Evolutionary conservation across 108 stramenopile species (phyloP).

Genomic region (Fistulifera pelliculosa): DNA sequence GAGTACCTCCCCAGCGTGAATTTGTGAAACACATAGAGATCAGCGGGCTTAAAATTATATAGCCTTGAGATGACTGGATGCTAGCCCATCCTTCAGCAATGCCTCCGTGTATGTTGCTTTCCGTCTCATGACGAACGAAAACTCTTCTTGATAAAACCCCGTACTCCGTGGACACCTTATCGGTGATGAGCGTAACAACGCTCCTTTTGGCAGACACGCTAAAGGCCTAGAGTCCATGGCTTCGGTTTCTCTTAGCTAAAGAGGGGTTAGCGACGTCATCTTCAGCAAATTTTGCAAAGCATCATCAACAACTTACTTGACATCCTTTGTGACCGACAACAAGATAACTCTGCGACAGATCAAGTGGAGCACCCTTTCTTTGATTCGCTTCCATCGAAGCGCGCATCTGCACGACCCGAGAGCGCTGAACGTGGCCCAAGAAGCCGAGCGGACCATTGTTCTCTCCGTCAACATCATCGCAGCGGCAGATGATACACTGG

Average conservation of each 20-base stretch:
- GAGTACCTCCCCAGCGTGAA: slow-evolving; percentile 75
- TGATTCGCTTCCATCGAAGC: slow-evolving; percentile 29
- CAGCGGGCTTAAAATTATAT: slow-evolving; percentile 76
- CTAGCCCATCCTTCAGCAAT: slow-evolving; percentile 77
- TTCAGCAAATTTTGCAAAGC: neutral
- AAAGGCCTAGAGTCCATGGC: slow-evolving; percentile 79
- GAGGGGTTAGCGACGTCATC: neutral
- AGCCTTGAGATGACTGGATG: slow-evolving; percentile 77
- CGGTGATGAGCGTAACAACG: slow-evolving; percentile 61
- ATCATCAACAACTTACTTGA: slow-evolving; percentile 34
- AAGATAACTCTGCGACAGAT: slow-evolving; percentile 43
- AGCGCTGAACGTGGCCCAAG: slow-evolving; percentile 84
- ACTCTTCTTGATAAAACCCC: slow-evolving; percentile 75
- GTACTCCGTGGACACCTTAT: slow-evolving; percentile 54
- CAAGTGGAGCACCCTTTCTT: slow-evolving; percentile 11
- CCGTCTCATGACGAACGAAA: slow-evolving; percentile 46
- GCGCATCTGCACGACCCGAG: slow-evolving; percentile 54
- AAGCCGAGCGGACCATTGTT: slow-evolving; percentile 81
- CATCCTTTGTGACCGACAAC: slow-evolving; percentile 86
- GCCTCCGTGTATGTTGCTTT: slow-evolving; percentile 8
- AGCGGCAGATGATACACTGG: slow-evolving; percentile 83
- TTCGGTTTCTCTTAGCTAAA: slow-evolving; percentile 66
- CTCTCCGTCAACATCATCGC: slow-evolving; percentile 79
- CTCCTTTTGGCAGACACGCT: slow-evolving; percentile 59
- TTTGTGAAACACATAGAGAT: slow-evolving; percentile 67